Conservation (phyloP, 495 filamentous ascomycete genomes). For the Jackrogersella multiformis region DNA sequence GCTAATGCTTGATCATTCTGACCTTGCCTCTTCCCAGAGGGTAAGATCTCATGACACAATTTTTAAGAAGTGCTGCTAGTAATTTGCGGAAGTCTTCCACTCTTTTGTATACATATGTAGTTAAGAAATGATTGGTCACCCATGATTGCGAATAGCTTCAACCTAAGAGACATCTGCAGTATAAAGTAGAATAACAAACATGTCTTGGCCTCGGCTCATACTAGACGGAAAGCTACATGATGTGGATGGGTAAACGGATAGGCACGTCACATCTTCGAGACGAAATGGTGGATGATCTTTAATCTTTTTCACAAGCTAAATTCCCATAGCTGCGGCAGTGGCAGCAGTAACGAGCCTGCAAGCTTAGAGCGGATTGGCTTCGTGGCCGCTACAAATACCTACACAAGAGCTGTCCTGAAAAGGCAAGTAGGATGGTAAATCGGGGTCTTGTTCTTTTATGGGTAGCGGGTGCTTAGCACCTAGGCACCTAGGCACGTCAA, state of each 20-base stretch:
- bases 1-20: slow-evolving; percentile 8
- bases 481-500: slow-evolving; percentile 28
- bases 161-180: slow-evolving; percentile 5
- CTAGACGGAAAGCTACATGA: slow-evolving; percentile 35
- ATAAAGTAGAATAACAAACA: slow-evolving; percentile 15
- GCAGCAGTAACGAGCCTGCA: neutral
- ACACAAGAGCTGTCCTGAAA: slow-evolving; percentile 38
- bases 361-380: slow-evolving; percentile 1
- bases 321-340: slow-evolving; percentile 6
- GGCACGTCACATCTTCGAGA: slow-evolving; percentile 29
- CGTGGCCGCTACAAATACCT: slow-evolving; percentile 29
- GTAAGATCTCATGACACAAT: slow-evolving; percentile 26
- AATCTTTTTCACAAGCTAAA: slow-evolving; percentile 35
- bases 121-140: slow-evolving; percentile 9
- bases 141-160: slow-evolving; percentile 39
- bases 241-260: slow-evolving; percentile 17
- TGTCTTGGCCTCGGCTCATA: slow-evolving; percentile 25
- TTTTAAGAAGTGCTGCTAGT: slow-evolving; percentile 4
- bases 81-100: slow-evolving; percentile 19
- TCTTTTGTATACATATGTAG: slow-evolving; percentile 3
- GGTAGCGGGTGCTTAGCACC: slow-evolving; percentile 1
- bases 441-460: slow-evolving; percentile 32
- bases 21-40: slow-evolving; percentile 5
- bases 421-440: slow-evolving; percentile 28
- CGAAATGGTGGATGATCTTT: neutral